Evolutionary conservation across 306 rosid genomes (phyloP), one percentile per base, ranked within the genome.

Genomic region (Aeschynomene evenia): DNA sequence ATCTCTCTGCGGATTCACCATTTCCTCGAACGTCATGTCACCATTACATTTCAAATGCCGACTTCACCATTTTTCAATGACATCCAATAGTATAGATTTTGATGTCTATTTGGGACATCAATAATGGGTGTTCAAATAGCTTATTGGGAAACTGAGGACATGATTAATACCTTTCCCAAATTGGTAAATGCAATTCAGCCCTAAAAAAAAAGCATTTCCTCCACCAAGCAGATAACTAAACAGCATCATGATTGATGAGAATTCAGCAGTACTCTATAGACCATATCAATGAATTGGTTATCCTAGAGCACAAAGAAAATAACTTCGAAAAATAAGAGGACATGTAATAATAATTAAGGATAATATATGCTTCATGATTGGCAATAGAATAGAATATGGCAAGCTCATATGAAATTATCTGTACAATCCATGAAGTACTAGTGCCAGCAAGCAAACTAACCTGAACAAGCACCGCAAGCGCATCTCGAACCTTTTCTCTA

Each of bases 281-380:
- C 83, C 86, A 79, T 69, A 51, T 85, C 89, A 73, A 85, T 76
- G 73, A 85, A 85, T 77, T 85, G 89, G 66, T 81, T 85, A 74
- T 85, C 89, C 89, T 85, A 28, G 13, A 51, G 78, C 13, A 58
- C 15, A 62, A 53, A 28, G 63, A 34, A 34, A 40, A 18, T 2
- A 52, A 22, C 13, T 43, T 15, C 70, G 79, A 2, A 66, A 15
- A 48, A n/a, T 73, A 11, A 40, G 36, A 34, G 42, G 13, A 12
- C 31, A 28, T 28, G 31, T 2, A 31, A 28, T 49, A 71, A 36
- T 16, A 45, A 62, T 28, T 37, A 53, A 24, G 7, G 49, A 3
- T 20, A 39, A n/a, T n/a, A 58, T 20, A 51, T n/a, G 23, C 36
- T 14, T 6, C 11, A 9, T 28, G 43, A 11, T n/a, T n/a, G 31